Conservation (phyloP, 495 filamentous ascomycete species). For the Thermothielavioides terrestris region DNA sequence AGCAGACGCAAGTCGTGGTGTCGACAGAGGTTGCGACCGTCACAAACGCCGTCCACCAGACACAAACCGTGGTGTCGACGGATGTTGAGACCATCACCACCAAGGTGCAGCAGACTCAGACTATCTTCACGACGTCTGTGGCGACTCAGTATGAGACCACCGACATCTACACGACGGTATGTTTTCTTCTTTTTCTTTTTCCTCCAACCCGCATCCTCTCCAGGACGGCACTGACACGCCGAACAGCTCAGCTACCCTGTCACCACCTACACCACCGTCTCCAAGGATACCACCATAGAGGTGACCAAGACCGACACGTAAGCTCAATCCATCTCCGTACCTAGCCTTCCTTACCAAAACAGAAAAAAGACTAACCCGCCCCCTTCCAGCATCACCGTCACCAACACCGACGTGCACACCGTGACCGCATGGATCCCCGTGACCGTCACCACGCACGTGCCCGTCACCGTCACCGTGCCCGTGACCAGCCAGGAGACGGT, state of each 20-base stretch:
- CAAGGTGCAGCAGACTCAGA: slow-evolving; percentile 16
- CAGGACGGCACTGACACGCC: not conserved
- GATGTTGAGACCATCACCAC: slow-evolving; percentile 26
- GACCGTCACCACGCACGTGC: slow-evolving; percentile 17
- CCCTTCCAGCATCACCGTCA: slow-evolving; percentile 25
- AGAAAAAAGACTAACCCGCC: not conserved
- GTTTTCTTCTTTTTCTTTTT: no score
- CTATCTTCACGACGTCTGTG: slow-evolving; percentile 27
- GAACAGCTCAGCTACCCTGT: slow-evolving; percentile 32
- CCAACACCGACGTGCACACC: slow-evolving; percentile 23
- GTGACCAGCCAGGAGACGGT: slow-evolving; percentile 11
- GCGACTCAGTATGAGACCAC: slow-evolving; percentile 35
- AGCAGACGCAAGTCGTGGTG: no score
- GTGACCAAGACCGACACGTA: slow-evolving; percentile 37
- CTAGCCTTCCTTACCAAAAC: not conserved
- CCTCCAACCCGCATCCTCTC: no score
- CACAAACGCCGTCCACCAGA: no score
- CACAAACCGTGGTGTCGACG: no score
- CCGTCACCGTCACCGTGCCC: slow-evolving; percentile 9
- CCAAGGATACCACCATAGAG: slow-evolving; percentile 31
- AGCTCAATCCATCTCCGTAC: not conserved
- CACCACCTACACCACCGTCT: slow-evolving; percentile 35
- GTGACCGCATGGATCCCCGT: slow-evolving; percentile 20
- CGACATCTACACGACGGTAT: slow-evolving; percentile 31
- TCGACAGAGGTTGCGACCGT: no score